Conservation (phyloP, 352 stramenopile genomes). For the Globisporangium orthogonon region DNA sequence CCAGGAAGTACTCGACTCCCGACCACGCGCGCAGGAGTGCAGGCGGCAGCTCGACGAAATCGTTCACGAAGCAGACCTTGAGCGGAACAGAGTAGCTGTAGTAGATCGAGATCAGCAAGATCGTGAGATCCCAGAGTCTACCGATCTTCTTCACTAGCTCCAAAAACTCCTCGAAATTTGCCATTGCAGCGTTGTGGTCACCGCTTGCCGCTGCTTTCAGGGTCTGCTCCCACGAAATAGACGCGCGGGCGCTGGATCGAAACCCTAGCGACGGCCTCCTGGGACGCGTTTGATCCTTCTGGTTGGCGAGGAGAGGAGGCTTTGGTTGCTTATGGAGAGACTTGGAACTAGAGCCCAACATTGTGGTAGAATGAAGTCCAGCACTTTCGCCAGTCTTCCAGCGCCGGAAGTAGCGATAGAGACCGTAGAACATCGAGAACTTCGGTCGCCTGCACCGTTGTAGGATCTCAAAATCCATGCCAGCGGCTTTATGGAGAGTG, state of each 20-base stretch:
- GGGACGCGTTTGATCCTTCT: constrained; percentile 1
- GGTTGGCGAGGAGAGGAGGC: not conserved
- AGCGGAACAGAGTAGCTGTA: constrained; percentile 34
- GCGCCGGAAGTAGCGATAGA: constrained; percentile 33
- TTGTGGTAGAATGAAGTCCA: not conserved
- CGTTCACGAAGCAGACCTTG: constrained; percentile 51
- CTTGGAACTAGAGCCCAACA: not conserved
- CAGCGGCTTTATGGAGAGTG: constrained; percentile 13
- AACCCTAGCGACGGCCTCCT: constrained; percentile 2
- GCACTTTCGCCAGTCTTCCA: constrained; percentile 17
- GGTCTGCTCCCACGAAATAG: constrained; percentile 9
- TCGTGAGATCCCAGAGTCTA: constrained; percentile 40
- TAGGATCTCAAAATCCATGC: constrained; percentile 56
- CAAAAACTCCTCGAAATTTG: constrained; percentile 31
- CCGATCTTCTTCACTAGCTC: constrained; percentile 24
- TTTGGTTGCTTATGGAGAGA: not conserved
- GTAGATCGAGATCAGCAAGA: constrained; percentile 44
- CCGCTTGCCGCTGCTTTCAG: not conserved
- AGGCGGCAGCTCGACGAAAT: constrained; percentile 21
- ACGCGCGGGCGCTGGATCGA: constrained; percentile 8
- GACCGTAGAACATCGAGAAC: constrained; percentile 28
- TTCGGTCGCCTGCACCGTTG: constrained; percentile 41
- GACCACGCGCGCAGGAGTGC: constrained; percentile 29
- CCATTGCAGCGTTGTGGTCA: constrained; percentile 1
- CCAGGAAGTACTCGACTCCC: constrained; percentile 43